Percentiles rank a stretch among this genome's conserved stretches.
Evolutionary conservation across 1,284 basidiomycete species (phyloP).

Genomic region (Rhodotorula sp.): DNA sequence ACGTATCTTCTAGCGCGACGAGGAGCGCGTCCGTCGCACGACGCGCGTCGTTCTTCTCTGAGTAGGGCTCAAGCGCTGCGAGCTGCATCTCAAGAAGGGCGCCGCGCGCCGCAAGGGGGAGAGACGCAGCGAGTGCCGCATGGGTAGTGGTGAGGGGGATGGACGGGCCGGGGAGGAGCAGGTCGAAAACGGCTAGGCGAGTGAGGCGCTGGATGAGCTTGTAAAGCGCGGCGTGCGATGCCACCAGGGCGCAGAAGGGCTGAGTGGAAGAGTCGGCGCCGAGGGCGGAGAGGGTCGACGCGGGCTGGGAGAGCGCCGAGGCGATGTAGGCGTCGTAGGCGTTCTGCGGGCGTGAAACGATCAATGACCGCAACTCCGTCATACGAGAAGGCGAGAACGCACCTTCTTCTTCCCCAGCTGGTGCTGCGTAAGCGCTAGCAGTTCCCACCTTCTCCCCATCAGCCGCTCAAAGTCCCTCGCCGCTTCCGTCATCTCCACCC

Average conservation of each 20-base stretch:
- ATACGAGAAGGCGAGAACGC: background rate
- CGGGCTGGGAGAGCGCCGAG: conserved; percentile 15
- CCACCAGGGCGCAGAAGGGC: background rate
- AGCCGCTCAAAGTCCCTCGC: conserved; percentile 17
- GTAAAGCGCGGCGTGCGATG: conserved; percentile 4
- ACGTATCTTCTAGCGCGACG: conserved; percentile 42
- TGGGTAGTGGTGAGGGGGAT: conserved; percentile 10
- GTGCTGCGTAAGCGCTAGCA: conserved; percentile 35
- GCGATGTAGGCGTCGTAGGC: conserved; percentile 29
- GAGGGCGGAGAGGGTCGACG: background rate
- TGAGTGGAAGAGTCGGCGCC: background rate
- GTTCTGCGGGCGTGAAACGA: background rate
- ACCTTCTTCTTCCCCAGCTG: conserved; percentile 37
- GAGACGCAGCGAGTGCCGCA: background rate
- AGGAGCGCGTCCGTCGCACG: conserved; percentile 11
- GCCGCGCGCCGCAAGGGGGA: background rate
- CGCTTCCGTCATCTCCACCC: conserved; percentile 39
- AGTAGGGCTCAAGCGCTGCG: conserved; percentile 8
- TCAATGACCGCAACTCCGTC: background rate
- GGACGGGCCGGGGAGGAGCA: conserved; percentile 18
- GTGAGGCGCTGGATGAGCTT: conserved; percentile 30
- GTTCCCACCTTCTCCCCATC: conserved; percentile 31
- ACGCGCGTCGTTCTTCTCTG: conserved; percentile 23
- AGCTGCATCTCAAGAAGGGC: conserved; percentile 35
- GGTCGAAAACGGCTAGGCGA: conserved; percentile 33